phyloP scores from a whole-genome alignment of 257 asterid species.

The Parsonsia alboflavescens region DNA sequence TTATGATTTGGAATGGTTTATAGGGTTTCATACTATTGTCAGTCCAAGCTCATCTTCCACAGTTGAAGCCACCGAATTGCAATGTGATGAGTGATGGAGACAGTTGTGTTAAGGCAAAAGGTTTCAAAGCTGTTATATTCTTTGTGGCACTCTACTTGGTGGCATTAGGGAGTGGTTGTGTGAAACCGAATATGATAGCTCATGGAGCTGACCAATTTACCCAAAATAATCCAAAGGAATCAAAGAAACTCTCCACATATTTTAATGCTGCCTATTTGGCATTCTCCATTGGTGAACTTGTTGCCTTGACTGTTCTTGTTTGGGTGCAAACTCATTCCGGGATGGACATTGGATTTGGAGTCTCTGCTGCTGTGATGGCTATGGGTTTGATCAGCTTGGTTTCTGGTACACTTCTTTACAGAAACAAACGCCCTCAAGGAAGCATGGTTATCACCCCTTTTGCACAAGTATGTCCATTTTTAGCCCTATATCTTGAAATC shows the following conservation, averaged over 20 bases:
- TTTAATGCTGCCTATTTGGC: constrained; percentile 94
- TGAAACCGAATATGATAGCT: constrained; percentile 90
- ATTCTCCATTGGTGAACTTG: constrained; percentile 75
- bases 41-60: constrained; percentile 92
- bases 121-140: constrained; percentile 57
- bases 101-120: constrained; percentile 60
- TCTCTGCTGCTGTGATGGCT: constrained; percentile 90
- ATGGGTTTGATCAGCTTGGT: constrained; percentile 64
- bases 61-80: constrained; percentile 79
- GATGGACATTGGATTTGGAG: constrained; percentile 86
- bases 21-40: constrained; percentile 88
- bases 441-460: constrained; percentile 65
- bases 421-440: constrained; percentile 79
- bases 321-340: constrained; percentile 96
- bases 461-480: constrained; percentile 51
- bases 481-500: not conserved
- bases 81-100: constrained; percentile 34
- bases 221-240: constrained; percentile 37
- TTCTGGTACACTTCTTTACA: constrained; percentile 45
- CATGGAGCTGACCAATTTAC: constrained; percentile 91
- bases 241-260: constrained; percentile 69
- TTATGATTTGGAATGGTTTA: not conserved
- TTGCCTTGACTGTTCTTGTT: constrained; percentile 74
- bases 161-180: constrained; percentile 95
- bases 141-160: constrained; percentile 78